Conservation (phyloP, 2,329 filamentous ascomycete species). For the Coniochaeta sp. region DNA sequence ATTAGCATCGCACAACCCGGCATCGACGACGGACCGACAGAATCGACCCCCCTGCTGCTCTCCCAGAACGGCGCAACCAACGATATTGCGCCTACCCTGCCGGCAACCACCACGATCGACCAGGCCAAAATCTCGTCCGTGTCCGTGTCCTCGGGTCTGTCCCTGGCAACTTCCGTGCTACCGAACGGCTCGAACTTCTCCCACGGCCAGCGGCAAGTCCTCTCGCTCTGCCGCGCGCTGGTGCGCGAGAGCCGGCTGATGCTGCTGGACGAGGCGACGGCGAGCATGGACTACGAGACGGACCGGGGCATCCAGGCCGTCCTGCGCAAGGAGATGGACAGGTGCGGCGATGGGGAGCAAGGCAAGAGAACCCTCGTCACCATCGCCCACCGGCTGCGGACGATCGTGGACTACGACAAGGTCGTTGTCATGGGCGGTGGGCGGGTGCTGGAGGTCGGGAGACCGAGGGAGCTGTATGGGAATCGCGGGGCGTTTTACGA, state of each 20-base stretch:
- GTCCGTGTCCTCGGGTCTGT: constrained; percentile 21
- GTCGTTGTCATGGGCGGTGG: constrained; percentile 51
- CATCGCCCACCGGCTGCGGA: constrained; percentile 46
- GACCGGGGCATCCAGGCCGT: constrained; percentile 43
- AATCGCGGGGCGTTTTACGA: constrained; percentile 41
- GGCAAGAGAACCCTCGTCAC: constrained; percentile 46
- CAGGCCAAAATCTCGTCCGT: not conserved
- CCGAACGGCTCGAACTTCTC: constrained; percentile 49
- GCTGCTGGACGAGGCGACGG: constrained; percentile 52
- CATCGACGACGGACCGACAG: constrained; percentile 7
- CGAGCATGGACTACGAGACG: constrained; percentile 52
- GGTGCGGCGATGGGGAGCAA: constrained; percentile 17
- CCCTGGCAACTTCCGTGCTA: constrained; percentile 39
- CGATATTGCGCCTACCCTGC: not conserved
- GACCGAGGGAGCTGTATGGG: constrained; percentile 37
- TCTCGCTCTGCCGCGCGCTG: constrained; percentile 49
- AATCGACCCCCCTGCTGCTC: constrained; percentile 8
- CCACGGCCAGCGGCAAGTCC: constrained; percentile 50
- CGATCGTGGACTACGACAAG: constrained; percentile 52
- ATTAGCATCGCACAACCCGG: constrained; percentile 5
- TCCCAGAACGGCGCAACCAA: not conserved
- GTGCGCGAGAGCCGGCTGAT: constrained; percentile 48
- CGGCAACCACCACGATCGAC: constrained; percentile 2
- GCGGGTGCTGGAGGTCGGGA: constrained; percentile 43
- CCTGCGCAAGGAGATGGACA: not conserved